Evolutionary conservation across 2,329 filamentous ascomycete genomes (phyloP), one percentile per base, ranked within the genome.

Genomic region (Arthrobotrys megalospora): DNA sequence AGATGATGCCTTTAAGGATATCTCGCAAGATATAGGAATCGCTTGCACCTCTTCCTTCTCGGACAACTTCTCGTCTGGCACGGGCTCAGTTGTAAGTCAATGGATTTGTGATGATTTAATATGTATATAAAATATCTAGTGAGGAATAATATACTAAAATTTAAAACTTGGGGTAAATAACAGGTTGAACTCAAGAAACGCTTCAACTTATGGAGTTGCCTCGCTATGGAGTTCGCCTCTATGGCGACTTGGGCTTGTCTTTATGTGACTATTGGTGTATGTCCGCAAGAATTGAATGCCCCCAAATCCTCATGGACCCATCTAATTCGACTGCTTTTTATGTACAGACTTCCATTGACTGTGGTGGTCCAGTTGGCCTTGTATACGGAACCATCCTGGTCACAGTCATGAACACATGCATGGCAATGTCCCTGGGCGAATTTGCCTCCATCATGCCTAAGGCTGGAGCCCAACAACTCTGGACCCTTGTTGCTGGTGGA

Each of bases 371-470:
- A 50, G 76, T 79, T 21, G 76, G 76, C 14, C 50, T 79, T 16
- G 32, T 79, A 32, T 79, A 79, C 32, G 76, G 76, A 21, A 79
- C 76, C 6, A 67, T 79, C n/a, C 48, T 79, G 12, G 76, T 79
- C 52, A 79, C 76, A 12, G 24, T 79, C 24, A 65, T 79, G 45
- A 79, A 79, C 28, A 73, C 76, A 45, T 75, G 63, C 48, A 60
- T 79, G 28, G 76, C 76, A 32, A 73, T 79, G 63, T 75, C 69
- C 3, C 28, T 79, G 58, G 76, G 76, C 12, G 76, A 79, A 38
- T 75, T 79, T 60, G 68, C 70, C 19, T 75, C 69, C 16, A 79
- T 79, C 38, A 79, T 79, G 68, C 76, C 76, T n/a, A 79, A 79
- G 16, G 68, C 69, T 3, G 76, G 76, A 12, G 76, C 69, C 2